Percentiles rank a stretch among this genome's conserved stretches.
These are phyloP conservation scores for Russula virescens DNA, from an alignment of 768 basidiomycete species.

Conservation along the genomic window DNA sequence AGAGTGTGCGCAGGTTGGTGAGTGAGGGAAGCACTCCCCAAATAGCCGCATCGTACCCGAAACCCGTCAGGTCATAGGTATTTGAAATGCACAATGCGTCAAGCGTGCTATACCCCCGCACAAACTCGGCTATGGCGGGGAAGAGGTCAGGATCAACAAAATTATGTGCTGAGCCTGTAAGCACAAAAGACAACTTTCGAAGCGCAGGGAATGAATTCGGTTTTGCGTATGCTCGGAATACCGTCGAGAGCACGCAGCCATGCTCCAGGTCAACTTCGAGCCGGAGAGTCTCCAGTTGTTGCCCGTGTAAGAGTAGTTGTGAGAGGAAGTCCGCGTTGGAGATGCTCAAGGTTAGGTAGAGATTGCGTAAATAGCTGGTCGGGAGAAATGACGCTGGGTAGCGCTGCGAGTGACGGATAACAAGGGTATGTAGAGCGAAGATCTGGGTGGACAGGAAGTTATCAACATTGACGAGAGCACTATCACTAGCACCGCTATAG, in stretches of 20 bases:
- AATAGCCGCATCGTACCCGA: conserved; percentile 63
- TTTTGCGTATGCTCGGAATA: conserved; percentile 40
- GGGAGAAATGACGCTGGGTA: conserved; percentile 51
- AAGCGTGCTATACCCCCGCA: conserved; percentile 49
- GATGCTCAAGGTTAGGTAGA: conserved; percentile 52
- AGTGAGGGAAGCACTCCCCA: conserved; percentile 68
- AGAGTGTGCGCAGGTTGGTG: conserved; percentile 44
- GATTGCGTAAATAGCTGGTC: conserved; percentile 57
- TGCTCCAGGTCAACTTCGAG: conserved; percentile 45
- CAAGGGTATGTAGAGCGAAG: conserved; percentile 16
- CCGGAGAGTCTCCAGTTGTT: conserved; percentile 57
- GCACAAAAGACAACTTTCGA: conserved; percentile 51
- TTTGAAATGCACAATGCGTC: conserved; percentile 49
- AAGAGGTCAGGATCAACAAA: conserved; percentile 56
- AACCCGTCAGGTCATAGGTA: conserved; percentile 35
- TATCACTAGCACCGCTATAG: conserved; percentile 29
- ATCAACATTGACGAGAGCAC: conserved; percentile 38
- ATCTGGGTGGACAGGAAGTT: conserved; percentile 34
- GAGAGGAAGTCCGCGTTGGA: conserved; percentile 45
- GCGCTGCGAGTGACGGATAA: conserved; percentile 17
- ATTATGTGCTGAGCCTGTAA: conserved; percentile 27
- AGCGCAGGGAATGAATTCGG: conserved; percentile 50
- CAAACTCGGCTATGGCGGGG: conserved; percentile 61
- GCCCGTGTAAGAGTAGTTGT: conserved; percentile 54
- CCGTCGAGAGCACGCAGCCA: conserved; percentile 34